These are phyloP conservation scores for Sanguinoderma infundibulare DNA, from an alignment of 1,284 basidiomycete species.

Conservation along the genomic window DNA sequence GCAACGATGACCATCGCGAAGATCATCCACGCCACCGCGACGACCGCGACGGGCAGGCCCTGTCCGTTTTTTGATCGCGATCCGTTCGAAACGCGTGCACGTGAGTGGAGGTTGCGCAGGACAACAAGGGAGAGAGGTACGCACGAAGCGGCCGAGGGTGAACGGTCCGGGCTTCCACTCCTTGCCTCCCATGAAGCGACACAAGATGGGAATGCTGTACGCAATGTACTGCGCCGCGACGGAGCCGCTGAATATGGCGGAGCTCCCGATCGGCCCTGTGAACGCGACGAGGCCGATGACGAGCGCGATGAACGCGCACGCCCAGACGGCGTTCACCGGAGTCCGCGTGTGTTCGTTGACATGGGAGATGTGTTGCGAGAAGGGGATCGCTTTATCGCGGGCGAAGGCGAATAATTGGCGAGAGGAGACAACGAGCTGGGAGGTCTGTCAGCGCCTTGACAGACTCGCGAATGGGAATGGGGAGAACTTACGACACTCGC, in stretches of 20 bases:
- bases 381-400: conserved; percentile 70
- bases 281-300: conserved; percentile 65
- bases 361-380: conserved; percentile 67
- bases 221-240: conserved; percentile 60
- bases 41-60: conserved; percentile 58
- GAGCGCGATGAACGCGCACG: conserved; percentile 47
- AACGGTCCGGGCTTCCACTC: conserved; percentile 71
- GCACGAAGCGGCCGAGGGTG: conserved; percentile 47
- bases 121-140: conserved; percentile 3
- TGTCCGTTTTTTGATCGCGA: conserved; percentile 37
- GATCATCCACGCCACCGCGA: conserved; percentile 61
- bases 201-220: conserved; percentile 52
- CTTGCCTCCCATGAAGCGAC: conserved; percentile 44
- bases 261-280: conserved; percentile 64
- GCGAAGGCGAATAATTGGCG: conserved; percentile 71
- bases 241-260: conserved; percentile 67
- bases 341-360: conserved; percentile 67
- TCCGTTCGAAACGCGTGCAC: no score
- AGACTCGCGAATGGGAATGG: neutral
- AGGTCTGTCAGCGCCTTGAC: neutral
- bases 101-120: neutral
- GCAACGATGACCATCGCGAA: conserved; percentile 65
- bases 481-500: conserved; percentile 59
- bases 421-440: conserved; percentile 32
- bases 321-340: conserved; percentile 68